phyloP scores from a whole-genome alignment of 257 asterid genomes.

The Solanum raphanifolium region DNA sequence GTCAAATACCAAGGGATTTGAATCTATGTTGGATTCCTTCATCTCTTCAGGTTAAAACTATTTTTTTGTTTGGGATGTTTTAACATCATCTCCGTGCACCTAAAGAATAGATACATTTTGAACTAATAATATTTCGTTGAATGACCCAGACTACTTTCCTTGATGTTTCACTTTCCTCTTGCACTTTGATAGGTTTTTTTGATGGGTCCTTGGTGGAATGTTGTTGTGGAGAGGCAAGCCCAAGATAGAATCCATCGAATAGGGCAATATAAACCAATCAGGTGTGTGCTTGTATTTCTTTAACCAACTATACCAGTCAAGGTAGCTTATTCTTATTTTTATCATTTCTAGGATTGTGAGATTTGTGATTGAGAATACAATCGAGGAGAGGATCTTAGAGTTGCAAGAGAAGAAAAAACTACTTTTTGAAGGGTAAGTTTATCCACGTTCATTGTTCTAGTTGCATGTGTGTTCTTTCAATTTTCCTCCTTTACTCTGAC shows the following conservation, averaged over 20 bases:
- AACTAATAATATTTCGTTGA: too few species aligned
- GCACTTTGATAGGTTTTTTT: conserved; percentile 51
- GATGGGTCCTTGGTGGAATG: conserved; percentile 99
- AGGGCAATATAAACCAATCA: conserved; percentile 81
- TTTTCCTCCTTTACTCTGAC: not conserved
- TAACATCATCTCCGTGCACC: too few species aligned
- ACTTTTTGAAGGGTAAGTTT: conserved; percentile 84
- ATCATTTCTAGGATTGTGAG: too few species aligned
- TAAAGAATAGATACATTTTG: too few species aligned
- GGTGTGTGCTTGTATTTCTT: conserved; percentile 21
- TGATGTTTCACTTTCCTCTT: too few species aligned
- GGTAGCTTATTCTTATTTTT: too few species aligned
- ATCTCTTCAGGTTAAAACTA: not conserved
- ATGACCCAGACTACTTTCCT: too few species aligned
- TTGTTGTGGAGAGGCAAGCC: conserved; percentile 90
- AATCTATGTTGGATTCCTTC: not conserved
- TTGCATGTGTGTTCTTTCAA: not conserved
- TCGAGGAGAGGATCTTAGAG: too few species aligned
- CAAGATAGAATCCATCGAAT: conserved; percentile 54
- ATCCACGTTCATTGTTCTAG: too few species aligned
- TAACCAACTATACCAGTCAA: not conserved
- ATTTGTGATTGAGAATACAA: too few species aligned
- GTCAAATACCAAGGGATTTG: not conserved
- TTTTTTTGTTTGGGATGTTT: not conserved
- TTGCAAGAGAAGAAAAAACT: conserved; percentile 46